Evolutionary conservation across 768 basidiomycete species (phyloP).

Genomic region (Lactarius evosmus): DNA sequence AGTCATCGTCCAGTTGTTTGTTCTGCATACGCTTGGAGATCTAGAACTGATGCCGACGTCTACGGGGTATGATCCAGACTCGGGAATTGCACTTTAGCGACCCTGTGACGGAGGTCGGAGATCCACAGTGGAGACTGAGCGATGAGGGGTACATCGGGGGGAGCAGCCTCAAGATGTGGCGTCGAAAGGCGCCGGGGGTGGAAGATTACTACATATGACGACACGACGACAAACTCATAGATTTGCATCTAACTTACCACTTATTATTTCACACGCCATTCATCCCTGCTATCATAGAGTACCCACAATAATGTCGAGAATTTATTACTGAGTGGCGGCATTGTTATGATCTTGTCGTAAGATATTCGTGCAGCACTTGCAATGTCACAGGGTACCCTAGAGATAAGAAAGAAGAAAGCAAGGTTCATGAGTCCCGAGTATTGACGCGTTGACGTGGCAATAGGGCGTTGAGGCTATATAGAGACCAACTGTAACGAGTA

Average conservation of each 20-base stretch:
- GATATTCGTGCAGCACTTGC: no score
- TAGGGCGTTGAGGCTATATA: no score
- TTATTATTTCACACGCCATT: neutral
- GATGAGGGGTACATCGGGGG: constrained; percentile 28
- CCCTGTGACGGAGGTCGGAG: constrained; percentile 21
- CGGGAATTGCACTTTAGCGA: constrained; percentile 30
- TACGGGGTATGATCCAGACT: constrained; percentile 19
- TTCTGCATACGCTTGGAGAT: neutral
- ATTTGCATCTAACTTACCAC: neutral
- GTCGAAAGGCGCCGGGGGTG: constrained; percentile 30
- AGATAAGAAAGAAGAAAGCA: no score
- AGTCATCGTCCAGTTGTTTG: constrained; percentile 4
- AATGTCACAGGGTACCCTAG: no score
- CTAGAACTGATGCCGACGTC: neutral
- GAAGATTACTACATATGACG: constrained; percentile 16
- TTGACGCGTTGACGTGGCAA: no score
- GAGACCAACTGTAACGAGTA: no score
- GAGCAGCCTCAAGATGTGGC: constrained; percentile 29
- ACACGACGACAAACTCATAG: neutral
- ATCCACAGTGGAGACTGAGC: constrained; percentile 25
- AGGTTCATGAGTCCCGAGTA: no score
- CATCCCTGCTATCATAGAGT: neutral
- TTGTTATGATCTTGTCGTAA: no score
- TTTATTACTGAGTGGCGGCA: neutral
- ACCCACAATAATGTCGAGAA: neutral